Percentiles rank a stretch among this genome's conserved stretches.
Conservation (phyloP, 2,329 filamentous ascomycete species). For the Sphaerulina vaccinii region DNA sequence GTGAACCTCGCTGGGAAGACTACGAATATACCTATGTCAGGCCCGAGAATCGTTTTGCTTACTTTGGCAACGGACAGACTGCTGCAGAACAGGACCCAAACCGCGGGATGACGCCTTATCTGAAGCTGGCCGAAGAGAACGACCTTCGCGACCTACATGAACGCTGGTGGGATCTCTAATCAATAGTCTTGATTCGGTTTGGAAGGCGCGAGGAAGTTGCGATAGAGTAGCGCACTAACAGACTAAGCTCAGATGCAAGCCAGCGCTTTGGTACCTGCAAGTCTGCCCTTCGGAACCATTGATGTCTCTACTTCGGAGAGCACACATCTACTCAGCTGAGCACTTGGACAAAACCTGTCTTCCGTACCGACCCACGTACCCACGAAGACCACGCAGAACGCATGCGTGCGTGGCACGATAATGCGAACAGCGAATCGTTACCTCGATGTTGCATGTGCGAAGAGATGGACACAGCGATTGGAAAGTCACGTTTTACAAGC, state of each 20-base stretch:
- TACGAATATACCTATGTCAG: constrained; percentile 54
- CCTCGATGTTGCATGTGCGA: too few relatives aligned
- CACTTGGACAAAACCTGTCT: too few relatives aligned
- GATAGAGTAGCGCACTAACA: constrained; percentile 14
- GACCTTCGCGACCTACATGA: constrained; percentile 66
- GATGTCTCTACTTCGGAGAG: too few relatives aligned
- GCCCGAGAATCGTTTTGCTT: constrained; percentile 52
- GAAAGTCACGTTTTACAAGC: not conserved
- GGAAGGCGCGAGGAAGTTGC: constrained; percentile 9
- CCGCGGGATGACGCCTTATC: constrained; percentile 64
- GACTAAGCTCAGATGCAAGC: not conserved
- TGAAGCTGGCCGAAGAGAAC: constrained; percentile 56
- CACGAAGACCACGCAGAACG: not conserved
- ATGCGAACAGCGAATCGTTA: not conserved
- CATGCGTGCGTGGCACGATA: not conserved
- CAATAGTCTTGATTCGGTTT: not conserved
- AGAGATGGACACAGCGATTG: not conserved
- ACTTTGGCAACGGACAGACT: constrained; percentile 67
- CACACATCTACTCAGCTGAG: too few relatives aligned
- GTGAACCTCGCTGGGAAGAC: constrained; percentile 60
- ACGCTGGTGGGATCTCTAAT: constrained; percentile 54
- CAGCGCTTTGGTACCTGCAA: not conserved
- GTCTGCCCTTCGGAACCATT: not conserved
- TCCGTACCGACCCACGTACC: too few relatives aligned
- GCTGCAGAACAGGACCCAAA: constrained; percentile 55